Evolutionary conservation across 495 filamentous ascomycete species (phyloP).

Genomic region (Aspergillus avenaceus): DNA sequence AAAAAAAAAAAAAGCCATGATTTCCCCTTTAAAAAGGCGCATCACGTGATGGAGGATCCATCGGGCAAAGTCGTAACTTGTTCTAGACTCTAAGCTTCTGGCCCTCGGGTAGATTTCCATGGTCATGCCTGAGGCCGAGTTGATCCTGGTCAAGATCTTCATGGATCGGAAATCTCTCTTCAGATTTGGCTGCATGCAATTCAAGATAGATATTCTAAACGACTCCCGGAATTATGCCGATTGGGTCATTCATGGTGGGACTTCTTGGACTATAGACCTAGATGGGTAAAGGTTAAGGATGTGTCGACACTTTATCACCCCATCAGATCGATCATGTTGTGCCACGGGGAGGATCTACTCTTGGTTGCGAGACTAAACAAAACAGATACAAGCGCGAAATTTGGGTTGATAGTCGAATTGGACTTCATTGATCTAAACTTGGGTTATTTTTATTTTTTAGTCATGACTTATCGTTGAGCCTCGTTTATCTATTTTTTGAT

Average conservation of each 20-base stretch:
- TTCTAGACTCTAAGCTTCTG: too few species aligned
- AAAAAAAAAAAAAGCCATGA: slow-evolving; percentile 2
- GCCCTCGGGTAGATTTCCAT: background rate
- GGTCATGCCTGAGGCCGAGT: background rate
- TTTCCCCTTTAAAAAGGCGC: background rate
- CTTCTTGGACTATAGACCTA: background rate
- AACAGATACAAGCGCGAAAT: background rate
- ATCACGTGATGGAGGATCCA: slow-evolving; percentile 20
- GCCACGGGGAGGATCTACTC: too few species aligned
- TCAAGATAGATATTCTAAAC: background rate
- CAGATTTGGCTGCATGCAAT: background rate
- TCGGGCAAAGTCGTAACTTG: slow-evolving; percentile 21
- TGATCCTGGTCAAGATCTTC: background rate
- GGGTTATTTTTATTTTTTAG: background rate
- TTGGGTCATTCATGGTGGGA: background rate
- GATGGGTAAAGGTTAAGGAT: background rate
- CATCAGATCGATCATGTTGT: background rate
- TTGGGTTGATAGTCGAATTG: background rate
- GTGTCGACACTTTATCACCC: background rate
- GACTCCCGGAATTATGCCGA: background rate
- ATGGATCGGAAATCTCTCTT: background rate
- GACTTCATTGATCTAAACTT: background rate
- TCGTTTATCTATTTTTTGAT: too few species aligned
- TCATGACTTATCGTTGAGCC: background rate
- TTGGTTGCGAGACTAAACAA: background rate